Conservation (phyloP, 139 green algal species). For the Eudorina sp. region DNA sequence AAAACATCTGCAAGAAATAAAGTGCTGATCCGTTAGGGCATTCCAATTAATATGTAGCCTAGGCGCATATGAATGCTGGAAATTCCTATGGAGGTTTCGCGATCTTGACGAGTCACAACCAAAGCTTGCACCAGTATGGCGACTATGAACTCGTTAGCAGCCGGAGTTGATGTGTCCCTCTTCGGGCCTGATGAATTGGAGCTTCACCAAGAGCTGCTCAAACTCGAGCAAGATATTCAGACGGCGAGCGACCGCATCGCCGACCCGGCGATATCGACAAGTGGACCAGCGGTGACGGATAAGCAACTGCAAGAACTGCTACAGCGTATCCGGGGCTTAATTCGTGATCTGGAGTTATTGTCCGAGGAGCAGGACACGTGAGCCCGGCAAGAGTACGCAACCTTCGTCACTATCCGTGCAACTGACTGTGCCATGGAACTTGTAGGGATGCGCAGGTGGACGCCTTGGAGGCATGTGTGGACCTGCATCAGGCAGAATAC, state of each 20-base stretch:
- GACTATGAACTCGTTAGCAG: neutral
- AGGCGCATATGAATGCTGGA: too few species aligned
- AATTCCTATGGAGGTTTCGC: too few species aligned
- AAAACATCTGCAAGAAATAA: too few species aligned
- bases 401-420: too few species aligned
- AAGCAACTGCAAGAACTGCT: constrained; percentile 58
- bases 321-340: constrained; percentile 56
- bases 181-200: constrained; percentile 18
- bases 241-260: constrained; percentile 11
- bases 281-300: neutral
- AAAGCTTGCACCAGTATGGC: neutral
- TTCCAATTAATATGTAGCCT: too few species aligned
- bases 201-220: neutral
- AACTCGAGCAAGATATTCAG: constrained; percentile 25
- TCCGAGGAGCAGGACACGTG: constrained; percentile 88
- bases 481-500: constrained; percentile 71
- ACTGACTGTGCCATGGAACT: neutral
- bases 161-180: neutral
- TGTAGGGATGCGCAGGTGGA: constrained; percentile 72
- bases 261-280: neutral
- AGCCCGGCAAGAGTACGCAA: too few species aligned
- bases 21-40: too few species aligned
- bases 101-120: too few species aligned
- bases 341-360: constrained; percentile 76
- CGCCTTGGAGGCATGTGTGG: constrained; percentile 56